Conservation (phyloP, 306 rosid genomes). For the Vigna trinervia region DNA sequence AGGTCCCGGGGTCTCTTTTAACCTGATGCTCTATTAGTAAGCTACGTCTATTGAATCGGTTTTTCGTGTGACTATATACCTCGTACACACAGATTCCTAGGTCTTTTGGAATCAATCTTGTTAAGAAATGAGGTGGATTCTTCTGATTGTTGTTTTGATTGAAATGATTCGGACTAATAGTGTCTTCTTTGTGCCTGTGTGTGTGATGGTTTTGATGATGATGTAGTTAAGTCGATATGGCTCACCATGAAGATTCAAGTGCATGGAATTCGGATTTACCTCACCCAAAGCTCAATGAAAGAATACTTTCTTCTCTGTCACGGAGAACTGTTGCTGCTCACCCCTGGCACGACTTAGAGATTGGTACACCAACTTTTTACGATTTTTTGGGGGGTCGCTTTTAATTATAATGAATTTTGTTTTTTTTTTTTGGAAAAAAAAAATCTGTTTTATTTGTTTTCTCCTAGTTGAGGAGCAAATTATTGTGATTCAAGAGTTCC, state of each 20-base stretch:
- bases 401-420: slow-evolving; percentile 6
- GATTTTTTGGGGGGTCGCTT: neutral
- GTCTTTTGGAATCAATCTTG: neutral
- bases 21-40: neutral
- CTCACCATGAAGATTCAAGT: slow-evolving; percentile 60
- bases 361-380: slow-evolving; percentile 55
- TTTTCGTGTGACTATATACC: neutral
- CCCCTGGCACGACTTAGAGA: slow-evolving; percentile 98
- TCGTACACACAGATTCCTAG: neutral
- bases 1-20: no score
- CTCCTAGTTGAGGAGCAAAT: neutral
- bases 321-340: slow-evolving; percentile 94
- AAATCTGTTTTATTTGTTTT: neutral
- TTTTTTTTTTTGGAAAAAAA: neutral
- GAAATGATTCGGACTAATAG: slow-evolving; percentile 9
- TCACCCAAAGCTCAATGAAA: slow-evolving; percentile 71
- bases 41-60: slow-evolving; percentile 4
- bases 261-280: slow-evolving; percentile 46
- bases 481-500: neutral
- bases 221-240: slow-evolving; percentile 60
- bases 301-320: slow-evolving; percentile 86
- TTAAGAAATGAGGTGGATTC: slow-evolving; percentile 26
- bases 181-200: slow-evolving; percentile 12
- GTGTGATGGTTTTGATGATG: slow-evolving; percentile 13
- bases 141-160: slow-evolving; percentile 1